phyloP scores from a whole-genome alignment of 192 early-diverging fungal species.

The Phlyctochytrium planicorne region DNA sequence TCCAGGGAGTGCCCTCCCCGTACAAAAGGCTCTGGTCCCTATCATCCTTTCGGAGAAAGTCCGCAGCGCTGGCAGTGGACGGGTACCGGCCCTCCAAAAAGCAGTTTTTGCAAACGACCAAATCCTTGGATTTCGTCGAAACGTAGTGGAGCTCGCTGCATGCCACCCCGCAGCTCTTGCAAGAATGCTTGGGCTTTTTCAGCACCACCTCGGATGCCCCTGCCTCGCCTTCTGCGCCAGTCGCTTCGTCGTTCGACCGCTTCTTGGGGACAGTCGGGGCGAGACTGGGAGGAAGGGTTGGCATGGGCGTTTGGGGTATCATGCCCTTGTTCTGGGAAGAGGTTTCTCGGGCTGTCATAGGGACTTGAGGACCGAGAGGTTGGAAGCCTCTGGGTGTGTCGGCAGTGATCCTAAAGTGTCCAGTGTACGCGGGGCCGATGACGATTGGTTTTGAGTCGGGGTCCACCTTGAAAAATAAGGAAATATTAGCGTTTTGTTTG shows the following conservation, averaged over 20 bases:
- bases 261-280: conserved; percentile 3
- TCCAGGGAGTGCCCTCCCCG: conserved; percentile 56
- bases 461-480: conserved; percentile 65
- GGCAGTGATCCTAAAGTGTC: conserved; percentile 95
- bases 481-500: background rate
- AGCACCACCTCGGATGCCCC: background rate
- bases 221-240: background rate
- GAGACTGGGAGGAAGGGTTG: background rate
- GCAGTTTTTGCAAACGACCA: conserved; percentile 85
- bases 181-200: conserved; percentile 43
- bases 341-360: conserved; percentile 12
- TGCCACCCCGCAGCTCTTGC: conserved; percentile 82
- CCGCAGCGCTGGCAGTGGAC: conserved; percentile 72
- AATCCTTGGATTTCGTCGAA: conserved; percentile 58
- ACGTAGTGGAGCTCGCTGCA: conserved; percentile 82
- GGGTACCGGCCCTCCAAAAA: conserved; percentile 94
- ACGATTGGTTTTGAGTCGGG: conserved; percentile 87
- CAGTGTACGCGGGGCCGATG: conserved; percentile 92
- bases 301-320: background rate
- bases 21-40: background rate
- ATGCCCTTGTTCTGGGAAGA: background rate
- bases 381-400: conserved; percentile 91
- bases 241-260: conserved; percentile 3
- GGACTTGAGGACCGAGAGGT: conserved; percentile 73
- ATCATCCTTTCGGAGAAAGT: conserved; percentile 80